Evolutionary conservation across 768 basidiomycete species (phyloP).

Genomic region (Mycena venus): DNA sequence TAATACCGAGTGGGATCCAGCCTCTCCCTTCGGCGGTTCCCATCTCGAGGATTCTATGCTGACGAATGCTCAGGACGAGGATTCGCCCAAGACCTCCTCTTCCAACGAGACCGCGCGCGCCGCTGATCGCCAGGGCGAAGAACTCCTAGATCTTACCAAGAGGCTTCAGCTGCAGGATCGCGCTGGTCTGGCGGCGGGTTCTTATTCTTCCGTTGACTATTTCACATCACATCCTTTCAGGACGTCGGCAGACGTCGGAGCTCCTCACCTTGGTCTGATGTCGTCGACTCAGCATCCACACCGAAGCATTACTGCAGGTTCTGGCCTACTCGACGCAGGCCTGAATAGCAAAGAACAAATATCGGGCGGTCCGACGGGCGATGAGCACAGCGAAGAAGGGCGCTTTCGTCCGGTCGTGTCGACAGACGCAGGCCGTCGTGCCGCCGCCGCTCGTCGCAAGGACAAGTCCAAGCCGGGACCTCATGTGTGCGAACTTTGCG

Average conservation of each 20-base stretch:
- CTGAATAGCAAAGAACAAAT: not conserved
- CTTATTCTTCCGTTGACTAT: not conserved
- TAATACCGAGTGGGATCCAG: not conserved
- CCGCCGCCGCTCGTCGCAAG: slow-evolving; percentile 4
- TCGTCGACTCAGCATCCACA: not conserved
- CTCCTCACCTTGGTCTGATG: not conserved
- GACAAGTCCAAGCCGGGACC: not conserved
- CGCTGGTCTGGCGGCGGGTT: not conserved
- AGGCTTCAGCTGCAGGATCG: not conserved
- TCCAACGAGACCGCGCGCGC: not conserved
- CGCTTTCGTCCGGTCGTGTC: not conserved
- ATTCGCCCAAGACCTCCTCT: not conserved
- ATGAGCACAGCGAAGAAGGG: not conserved
- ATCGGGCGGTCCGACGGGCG: not conserved
- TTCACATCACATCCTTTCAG: too few species aligned
- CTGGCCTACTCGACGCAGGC: not conserved
- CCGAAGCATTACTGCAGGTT: not conserved
- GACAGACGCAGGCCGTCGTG: slow-evolving; percentile 2
- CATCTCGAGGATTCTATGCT: not conserved
- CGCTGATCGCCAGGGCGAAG: not conserved
- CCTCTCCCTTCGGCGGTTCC: not conserved
- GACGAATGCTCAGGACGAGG: not conserved
- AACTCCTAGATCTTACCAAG: not conserved
- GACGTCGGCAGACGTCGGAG: not conserved
- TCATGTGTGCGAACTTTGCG: not conserved